phyloP scores from a whole-genome alignment of 148 eudicot genomes.

The Camellia japonica region DNA sequence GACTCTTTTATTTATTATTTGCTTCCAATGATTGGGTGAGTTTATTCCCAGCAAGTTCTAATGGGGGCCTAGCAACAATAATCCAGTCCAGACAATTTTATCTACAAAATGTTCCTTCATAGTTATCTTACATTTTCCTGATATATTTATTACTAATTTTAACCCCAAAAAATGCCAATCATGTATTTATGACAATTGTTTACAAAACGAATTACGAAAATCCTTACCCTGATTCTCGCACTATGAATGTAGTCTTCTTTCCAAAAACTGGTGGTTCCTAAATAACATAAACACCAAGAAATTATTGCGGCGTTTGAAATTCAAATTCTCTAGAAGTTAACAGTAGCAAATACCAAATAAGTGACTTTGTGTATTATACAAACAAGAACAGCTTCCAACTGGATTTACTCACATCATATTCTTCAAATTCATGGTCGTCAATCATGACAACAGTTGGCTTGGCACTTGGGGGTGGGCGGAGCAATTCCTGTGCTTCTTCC shows the following conservation, averaged over 20 bases:
- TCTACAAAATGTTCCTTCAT: background rate
- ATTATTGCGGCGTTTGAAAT: too few relatives aligned
- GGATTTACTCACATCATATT: slow-evolving; percentile 63
- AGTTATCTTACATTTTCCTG: background rate
- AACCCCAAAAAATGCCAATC: background rate
- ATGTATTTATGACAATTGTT: background rate
- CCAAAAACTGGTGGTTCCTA: slow-evolving; percentile 96
- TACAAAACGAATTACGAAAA: background rate
- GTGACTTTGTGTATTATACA: background rate
- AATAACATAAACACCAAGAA: slow-evolving; percentile 16
- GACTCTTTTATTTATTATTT: too few relatives aligned
- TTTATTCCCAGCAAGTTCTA: background rate
- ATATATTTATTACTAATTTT: background rate
- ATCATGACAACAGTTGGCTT: slow-evolving; percentile 61
- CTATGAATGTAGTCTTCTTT: slow-evolving; percentile 61
- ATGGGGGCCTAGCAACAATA: background rate
- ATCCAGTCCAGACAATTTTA: background rate
- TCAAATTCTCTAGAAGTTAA: too few relatives aligned
- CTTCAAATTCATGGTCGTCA: slow-evolving; percentile 79
- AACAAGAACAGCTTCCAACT: background rate
- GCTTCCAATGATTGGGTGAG: too few relatives aligned
- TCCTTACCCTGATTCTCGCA: slow-evolving; percentile 68
- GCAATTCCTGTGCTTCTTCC: slow-evolving; percentile 87
- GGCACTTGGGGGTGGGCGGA: slow-evolving; percentile 65
- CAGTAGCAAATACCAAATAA: background rate